These are phyloP conservation scores for Solanum microdontum DNA, from an alignment of 257 asterid species.

Conservation along the genomic window DNA sequence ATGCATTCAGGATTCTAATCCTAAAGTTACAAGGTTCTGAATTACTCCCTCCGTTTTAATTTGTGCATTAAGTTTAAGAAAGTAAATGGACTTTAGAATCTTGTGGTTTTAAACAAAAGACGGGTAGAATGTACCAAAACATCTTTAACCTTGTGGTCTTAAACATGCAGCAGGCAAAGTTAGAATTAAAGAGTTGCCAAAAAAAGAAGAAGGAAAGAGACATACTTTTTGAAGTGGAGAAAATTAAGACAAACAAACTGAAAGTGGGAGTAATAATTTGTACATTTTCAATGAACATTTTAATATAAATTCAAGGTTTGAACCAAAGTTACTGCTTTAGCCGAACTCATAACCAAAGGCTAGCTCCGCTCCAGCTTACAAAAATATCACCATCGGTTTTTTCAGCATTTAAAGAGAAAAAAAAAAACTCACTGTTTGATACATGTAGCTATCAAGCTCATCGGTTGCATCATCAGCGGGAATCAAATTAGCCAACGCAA, in stretches of 20 bases:
- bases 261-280: neutral
- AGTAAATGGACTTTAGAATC: neutral
- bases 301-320: neutral
- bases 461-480: slow-evolving; percentile 73
- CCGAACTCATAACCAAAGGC: neutral
- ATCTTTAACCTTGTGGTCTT: neutral
- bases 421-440: slow-evolving; percentile 67
- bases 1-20: neutral
- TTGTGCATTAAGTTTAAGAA: neutral
- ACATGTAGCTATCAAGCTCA: slow-evolving; percentile 97
- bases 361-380: neutral
- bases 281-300: neutral
- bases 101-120: neutral
- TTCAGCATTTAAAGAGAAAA: neutral
- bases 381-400: neutral
- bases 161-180: neutral
- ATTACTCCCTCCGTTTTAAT: neutral
- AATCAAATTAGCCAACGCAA: slow-evolving; percentile 88
- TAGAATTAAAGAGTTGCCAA: neutral
- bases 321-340: neutral
- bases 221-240: neutral
- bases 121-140: neutral
- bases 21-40: neutral
- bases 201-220: neutral
- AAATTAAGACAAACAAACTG: neutral